A percentile compares a stretch with the other conserved stretches of the same genome.
phyloP scores from a whole-genome alignment of 108 stramenopile genomes.

The Cyclotella distinguenda region DNA sequence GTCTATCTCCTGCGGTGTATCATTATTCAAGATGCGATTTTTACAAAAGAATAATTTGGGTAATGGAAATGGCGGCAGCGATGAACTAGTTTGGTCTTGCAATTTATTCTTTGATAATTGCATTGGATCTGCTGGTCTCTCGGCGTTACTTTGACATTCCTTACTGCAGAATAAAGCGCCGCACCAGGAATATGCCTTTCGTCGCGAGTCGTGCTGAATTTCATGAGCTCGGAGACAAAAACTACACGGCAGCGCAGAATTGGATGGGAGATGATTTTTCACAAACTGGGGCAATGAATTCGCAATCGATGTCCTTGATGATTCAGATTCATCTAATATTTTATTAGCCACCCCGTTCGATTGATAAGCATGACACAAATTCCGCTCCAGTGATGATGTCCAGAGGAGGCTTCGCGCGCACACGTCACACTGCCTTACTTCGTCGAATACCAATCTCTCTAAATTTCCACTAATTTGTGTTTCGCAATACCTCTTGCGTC shows the following conservation, averaged over 20 bases:
- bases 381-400: slow-evolving; percentile 5
- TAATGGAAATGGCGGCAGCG: not conserved
- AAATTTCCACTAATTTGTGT: not conserved
- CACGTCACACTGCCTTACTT: slow-evolving; percentile 45
- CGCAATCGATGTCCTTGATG: slow-evolving; percentile 20
- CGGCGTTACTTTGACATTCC: slow-evolving; percentile 27
- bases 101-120: not conserved
- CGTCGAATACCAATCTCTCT: slow-evolving; percentile 26
- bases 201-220: not conserved
- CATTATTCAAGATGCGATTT: slow-evolving; percentile 22
- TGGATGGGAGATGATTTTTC: slow-evolving; percentile 13
- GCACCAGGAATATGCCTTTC: slow-evolving; percentile 15
- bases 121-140: not conserved
- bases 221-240: slow-evolving; percentile 19
- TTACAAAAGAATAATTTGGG: slow-evolving; percentile 45
- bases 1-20: not conserved
- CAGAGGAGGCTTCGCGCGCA: slow-evolving; percentile 27
- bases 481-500: not conserved
- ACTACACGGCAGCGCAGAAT: slow-evolving; percentile 28
- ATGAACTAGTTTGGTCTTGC: not conserved
- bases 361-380: slow-evolving; percentile 7
- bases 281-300: slow-evolving; percentile 34
- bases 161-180: slow-evolving; percentile 37
- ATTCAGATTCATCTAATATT: not conserved
- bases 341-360: too few relatives aligned